A percentile compares a stretch with the other conserved stretches of the same genome.
Evolutionary conservation across 2,329 filamentous ascomycete species (phyloP).

Genomic region (Apiospora hydei): DNA sequence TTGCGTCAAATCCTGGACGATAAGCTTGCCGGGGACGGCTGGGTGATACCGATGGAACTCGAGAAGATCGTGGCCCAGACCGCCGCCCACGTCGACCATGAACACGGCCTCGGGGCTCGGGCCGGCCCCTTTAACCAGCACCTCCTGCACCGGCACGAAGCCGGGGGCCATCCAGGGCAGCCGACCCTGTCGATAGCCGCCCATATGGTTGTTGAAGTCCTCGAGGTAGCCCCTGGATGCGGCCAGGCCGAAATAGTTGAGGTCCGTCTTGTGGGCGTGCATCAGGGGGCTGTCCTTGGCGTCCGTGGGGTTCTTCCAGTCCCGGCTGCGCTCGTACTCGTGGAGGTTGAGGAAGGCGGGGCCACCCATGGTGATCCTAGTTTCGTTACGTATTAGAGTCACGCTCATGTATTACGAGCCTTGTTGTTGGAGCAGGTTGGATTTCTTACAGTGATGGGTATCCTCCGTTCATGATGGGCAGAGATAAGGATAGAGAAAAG

Average conservation of each 20-base stretch:
- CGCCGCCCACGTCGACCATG: slow-evolving; percentile 53
- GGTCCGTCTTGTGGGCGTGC: slow-evolving; percentile 44
- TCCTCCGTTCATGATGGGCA: neutral
- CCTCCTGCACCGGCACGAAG: slow-evolving; percentile 42
- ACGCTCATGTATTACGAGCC: too few relatives aligned
- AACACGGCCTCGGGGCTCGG: slow-evolving; percentile 29
- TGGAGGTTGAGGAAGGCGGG: neutral
- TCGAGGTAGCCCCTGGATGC: slow-evolving; percentile 39
- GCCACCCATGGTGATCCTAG: slow-evolving; percentile 4
- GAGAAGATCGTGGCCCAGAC: slow-evolving; percentile 48
- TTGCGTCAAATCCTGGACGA: slow-evolving; percentile 56
- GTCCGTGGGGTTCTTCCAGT: slow-evolving; percentile 2
- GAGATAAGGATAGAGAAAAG: slow-evolving; percentile 27
- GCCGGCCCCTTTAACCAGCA: slow-evolving; percentile 39
- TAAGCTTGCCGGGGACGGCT: slow-evolving; percentile 47
- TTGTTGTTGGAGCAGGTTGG: neutral
- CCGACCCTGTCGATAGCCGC: slow-evolving; percentile 41
- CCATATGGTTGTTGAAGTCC: slow-evolving; percentile 49
- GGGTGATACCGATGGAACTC: slow-evolving; percentile 48
- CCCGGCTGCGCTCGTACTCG: neutral
- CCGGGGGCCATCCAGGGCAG: slow-evolving; percentile 39
- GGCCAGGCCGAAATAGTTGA: slow-evolving; percentile 45
- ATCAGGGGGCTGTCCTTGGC: slow-evolving; percentile 29
- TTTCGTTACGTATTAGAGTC: too few relatives aligned
- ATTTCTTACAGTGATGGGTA: slow-evolving; percentile 14